A percentile compares a stretch with the other conserved stretches of the same genome.
Evolutionary conservation across 192 early-diverging fungal species (phyloP).

Genomic region (Podila epigama): DNA sequence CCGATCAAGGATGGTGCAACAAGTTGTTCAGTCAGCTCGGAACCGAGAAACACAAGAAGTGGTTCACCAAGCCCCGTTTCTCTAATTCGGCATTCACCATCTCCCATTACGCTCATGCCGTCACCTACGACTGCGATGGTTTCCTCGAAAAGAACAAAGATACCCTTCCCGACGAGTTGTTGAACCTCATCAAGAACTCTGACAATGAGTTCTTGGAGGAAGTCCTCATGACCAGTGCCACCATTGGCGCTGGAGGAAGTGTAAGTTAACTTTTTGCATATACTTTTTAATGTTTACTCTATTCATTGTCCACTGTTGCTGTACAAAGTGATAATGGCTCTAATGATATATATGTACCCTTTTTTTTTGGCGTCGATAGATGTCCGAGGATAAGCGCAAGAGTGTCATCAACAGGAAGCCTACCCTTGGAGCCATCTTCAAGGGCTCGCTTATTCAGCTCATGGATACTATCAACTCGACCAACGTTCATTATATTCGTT

Average conservation of each 20-base stretch:
- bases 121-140: conserved; percentile 91
- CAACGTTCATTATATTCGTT: conserved; percentile 96
- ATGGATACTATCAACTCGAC: conserved; percentile 96
- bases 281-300: background rate
- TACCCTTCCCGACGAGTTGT: conserved; percentile 92
- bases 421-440: conserved; percentile 97
- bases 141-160: conserved; percentile 99
- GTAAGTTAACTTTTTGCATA: conserved; percentile 42
- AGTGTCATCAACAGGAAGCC: conserved; percentile 75
- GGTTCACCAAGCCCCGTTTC: conserved; percentile 93
- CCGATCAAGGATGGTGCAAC: conserved; percentile 84
- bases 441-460: conserved; percentile 86
- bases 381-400: conserved; percentile 56
- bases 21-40: conserved; percentile 91
- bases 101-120: conserved; percentile 95
- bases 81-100: conserved; percentile 89
- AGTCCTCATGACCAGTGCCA: conserved; percentile 70
- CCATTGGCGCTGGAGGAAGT: conserved; percentile 51
- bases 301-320: conserved; percentile 5
- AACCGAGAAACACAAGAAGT: conserved; percentile 67
- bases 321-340: too few species aligned
- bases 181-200: conserved; percentile 78
- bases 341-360: background rate
- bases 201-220: conserved; percentile 85
- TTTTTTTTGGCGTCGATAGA: background rate